phyloP scores from a whole-genome alignment of 1,284 basidiomycete genomes.

The Megacollybia platyphylla region DNA sequence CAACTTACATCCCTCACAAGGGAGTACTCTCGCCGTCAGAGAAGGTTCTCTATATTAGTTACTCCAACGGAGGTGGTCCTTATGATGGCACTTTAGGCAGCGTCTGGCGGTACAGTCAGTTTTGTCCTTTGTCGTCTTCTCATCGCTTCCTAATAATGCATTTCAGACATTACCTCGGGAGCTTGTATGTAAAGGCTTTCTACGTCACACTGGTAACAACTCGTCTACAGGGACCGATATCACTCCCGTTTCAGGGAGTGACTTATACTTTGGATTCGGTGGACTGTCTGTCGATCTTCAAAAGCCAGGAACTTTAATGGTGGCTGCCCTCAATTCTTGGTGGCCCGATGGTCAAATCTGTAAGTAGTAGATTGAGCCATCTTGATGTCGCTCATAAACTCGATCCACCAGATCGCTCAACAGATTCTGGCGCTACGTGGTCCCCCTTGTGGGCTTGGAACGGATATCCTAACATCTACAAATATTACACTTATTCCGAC shows the following conservation, averaged over 20 bases:
- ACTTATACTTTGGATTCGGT: constrained; percentile 38
- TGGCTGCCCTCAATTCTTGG: constrained; percentile 51
- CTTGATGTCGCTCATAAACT: no score
- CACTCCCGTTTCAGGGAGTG: constrained; percentile 31
- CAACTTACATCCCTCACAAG: constrained; percentile 48
- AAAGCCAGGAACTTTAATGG: constrained; percentile 52
- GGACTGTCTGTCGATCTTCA: constrained; percentile 48
- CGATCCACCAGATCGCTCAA: constrained; percentile 20
- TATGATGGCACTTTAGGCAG: constrained; percentile 41
- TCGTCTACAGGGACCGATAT: constrained; percentile 31
- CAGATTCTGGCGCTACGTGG: constrained; percentile 36
- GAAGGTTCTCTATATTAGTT: constrained; percentile 44
- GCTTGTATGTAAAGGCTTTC: constrained; percentile 21
- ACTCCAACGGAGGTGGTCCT: constrained; percentile 33
- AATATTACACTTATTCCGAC: constrained; percentile 29
- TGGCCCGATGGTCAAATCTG: constrained; percentile 52
- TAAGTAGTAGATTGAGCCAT: no score
- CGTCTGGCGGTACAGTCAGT: constrained; percentile 27
- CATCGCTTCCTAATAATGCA: not conserved
- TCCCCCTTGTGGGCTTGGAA: constrained; percentile 40
- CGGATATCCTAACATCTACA: constrained; percentile 31
- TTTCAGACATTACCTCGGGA: constrained; percentile 28
- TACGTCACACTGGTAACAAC: not conserved
- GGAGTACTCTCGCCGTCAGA: constrained; percentile 48
- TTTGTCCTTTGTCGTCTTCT: not conserved